Evolutionary conservation across 139 green algal species (phyloP).

Genomic region (Chlamydomonas sp.): DNA sequence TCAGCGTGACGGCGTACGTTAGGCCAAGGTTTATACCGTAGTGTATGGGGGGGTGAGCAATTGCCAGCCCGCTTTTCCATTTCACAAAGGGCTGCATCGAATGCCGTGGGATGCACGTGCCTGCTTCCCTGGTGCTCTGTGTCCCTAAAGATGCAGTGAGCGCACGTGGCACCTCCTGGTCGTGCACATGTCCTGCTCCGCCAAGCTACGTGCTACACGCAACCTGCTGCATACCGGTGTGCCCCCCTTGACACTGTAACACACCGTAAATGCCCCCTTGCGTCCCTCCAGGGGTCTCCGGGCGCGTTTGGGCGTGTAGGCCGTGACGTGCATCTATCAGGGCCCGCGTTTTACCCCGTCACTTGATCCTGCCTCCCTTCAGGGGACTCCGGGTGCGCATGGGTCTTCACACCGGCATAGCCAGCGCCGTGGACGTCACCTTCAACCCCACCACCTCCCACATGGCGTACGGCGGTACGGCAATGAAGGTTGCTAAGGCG

Average conservation of each 20-base stretch:
- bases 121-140: too few species aligned
- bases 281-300: too few species aligned
- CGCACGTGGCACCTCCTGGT: too few species aligned
- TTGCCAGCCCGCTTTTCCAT: too few species aligned
- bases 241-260: background rate
- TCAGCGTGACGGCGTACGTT: background rate
- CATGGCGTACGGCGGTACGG: conserved; percentile 29
- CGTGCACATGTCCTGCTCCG: too few species aligned
- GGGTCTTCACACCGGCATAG: conserved; percentile 37
- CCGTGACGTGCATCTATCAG: too few species aligned
- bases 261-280: background rate
- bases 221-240: too few species aligned
- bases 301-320: background rate
- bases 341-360: too few species aligned
- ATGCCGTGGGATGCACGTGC: too few species aligned
- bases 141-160: too few species aligned
- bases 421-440: conserved; percentile 20
- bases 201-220: too few species aligned
- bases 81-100: too few species aligned
- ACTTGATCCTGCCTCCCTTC: background rate
- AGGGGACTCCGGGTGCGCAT: conserved; percentile 38
- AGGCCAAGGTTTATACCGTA: background rate
- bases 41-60: background rate
- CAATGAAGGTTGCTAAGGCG: conserved; percentile 30
- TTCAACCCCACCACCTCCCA: conserved; percentile 36